Percentiles rank a stretch among this genome's conserved stretches.
Conservation (phyloP, 805 yeast genomes). For the Candida sonorensis region DNA sequence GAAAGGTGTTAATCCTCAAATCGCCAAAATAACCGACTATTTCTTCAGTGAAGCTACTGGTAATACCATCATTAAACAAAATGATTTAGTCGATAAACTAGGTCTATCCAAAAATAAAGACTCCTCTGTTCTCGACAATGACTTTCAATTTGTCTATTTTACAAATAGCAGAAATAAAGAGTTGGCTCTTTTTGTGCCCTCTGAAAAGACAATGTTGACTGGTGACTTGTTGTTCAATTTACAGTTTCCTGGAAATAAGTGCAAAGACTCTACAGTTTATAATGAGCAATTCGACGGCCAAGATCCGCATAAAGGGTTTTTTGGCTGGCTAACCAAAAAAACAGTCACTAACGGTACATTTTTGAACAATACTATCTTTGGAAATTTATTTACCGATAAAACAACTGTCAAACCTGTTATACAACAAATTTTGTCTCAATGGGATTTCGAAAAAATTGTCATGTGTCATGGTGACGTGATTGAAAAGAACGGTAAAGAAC, state of each 20-base stretch:
- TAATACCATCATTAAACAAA: slow-evolving; percentile 27
- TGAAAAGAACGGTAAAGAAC: slow-evolving; percentile 30
- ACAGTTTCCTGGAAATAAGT: slow-evolving; percentile 40
- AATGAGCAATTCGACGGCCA: slow-evolving; percentile 38
- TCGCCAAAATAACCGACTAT: slow-evolving; percentile 34
- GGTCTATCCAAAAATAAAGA: slow-evolving; percentile 21
- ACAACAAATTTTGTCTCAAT: slow-evolving; percentile 25
- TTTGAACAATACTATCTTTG: slow-evolving; percentile 4
- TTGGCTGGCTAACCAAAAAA: slow-evolving; percentile 16
- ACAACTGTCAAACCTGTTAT: slow-evolving; percentile 16
- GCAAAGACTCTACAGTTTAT: slow-evolving; percentile 20
- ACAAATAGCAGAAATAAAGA: slow-evolving; percentile 57
- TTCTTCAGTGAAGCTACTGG: slow-evolving; percentile 30
- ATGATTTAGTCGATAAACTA: slow-evolving; percentile 27
- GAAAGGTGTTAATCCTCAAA: slow-evolving; percentile 32
- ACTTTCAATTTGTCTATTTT: slow-evolving; percentile 49
- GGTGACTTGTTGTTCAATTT: slow-evolving; percentile 60
- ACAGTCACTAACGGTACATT: slow-evolving; percentile 10
- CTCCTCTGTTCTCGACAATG: slow-evolving; percentile 28
- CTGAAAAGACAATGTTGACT: slow-evolving; percentile 42
- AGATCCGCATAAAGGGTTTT: slow-evolving; percentile 38
- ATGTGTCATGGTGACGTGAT: slow-evolving; percentile 57
- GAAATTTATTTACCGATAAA: slow-evolving; percentile 1
- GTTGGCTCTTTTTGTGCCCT: slow-evolving; percentile 41
- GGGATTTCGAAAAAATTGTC: slow-evolving; percentile 46